Percentiles rank a stretch among this genome's conserved stretches.
These are phyloP conservation scores for Lepidium sativum DNA, from an alignment of 345 rosid species.

Conservation along the genomic window DNA sequence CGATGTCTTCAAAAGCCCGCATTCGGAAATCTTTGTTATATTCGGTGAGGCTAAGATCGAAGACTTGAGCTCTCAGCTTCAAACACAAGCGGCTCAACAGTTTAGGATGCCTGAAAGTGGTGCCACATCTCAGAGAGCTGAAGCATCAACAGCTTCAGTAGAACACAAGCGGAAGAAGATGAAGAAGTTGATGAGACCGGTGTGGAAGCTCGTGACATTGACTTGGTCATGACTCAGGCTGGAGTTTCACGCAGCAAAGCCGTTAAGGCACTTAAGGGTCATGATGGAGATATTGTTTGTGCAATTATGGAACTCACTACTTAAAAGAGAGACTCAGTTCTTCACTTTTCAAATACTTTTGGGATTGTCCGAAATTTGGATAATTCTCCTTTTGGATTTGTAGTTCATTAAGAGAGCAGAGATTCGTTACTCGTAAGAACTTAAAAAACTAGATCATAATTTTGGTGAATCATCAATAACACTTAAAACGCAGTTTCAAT, in stretches of 20 bases:
- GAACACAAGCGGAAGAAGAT: slow-evolving; percentile 52
- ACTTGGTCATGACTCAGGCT: slow-evolving; percentile 82
- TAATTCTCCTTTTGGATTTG: no score
- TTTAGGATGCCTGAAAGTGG: slow-evolving; percentile 72
- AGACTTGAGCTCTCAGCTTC: slow-evolving; percentile 88
- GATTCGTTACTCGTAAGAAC: not conserved
- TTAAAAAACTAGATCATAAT: not conserved
- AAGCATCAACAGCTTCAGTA: slow-evolving; percentile 28
- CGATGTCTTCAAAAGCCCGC: slow-evolving; percentile 82
- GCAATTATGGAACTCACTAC: slow-evolving; percentile 91
- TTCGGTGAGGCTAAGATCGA: slow-evolving; percentile 93
- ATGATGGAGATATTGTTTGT: slow-evolving; percentile 77
- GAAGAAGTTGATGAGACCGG: slow-evolving; percentile 75
- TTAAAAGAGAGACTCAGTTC: slow-evolving; percentile 10
- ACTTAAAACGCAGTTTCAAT: not conserved
- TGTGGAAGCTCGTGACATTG: slow-evolving; percentile 72
- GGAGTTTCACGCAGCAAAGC: slow-evolving; percentile 67
- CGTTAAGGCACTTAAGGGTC: slow-evolving; percentile 67
- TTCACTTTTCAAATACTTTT: not conserved
- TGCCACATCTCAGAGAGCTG: slow-evolving; percentile 52
- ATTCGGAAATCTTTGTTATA: slow-evolving; percentile 75
- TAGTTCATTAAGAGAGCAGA: no score
- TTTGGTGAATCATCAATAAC: not conserved
- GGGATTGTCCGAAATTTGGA: not conserved
- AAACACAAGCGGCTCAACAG: slow-evolving; percentile 85